Conservation (phyloP, 345 rosid genomes). For the Dipteronia dyeriana region DNA sequence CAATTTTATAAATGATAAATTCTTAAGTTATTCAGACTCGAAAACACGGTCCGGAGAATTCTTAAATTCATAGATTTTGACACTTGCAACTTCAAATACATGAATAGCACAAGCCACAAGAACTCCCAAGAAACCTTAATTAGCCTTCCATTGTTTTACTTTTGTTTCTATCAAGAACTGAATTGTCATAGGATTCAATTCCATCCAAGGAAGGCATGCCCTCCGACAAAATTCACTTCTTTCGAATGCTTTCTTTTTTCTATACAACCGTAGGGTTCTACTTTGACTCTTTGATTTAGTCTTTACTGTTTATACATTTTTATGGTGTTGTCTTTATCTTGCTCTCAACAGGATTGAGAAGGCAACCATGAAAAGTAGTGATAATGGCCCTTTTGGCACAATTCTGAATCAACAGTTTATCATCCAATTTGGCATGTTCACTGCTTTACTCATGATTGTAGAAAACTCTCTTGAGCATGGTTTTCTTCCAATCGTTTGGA, state of each 20-base stretch:
- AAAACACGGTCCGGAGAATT: too few species aligned
- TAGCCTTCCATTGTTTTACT: too few species aligned
- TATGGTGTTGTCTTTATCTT: conserved; percentile 87
- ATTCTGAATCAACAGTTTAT: conserved; percentile 87
- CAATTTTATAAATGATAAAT: too few species aligned
- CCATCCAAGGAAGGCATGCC: too few species aligned
- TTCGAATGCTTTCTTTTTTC: conserved; percentile 81
- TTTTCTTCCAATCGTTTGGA: conserved; percentile 79
- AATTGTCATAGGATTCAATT: too few species aligned
- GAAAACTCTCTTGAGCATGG: conserved; percentile 89
- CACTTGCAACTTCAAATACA: too few species aligned
- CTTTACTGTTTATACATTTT: conserved; percentile 65
- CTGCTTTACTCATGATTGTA: conserved; percentile 84
- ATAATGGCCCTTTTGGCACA: conserved; percentile 57
- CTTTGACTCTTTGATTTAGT: conserved; percentile 76
- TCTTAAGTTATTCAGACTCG: too few species aligned
- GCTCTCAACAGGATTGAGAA: conserved; percentile 81
- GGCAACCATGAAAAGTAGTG: conserved; percentile 38
- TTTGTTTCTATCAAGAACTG: too few species aligned
- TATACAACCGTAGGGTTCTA: conserved; percentile 73
- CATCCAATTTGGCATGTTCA: conserved; percentile 77
- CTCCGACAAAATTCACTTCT: conserved; percentile 38
- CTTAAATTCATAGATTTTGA: too few species aligned
- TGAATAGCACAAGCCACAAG: too few species aligned
- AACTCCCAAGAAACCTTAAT: too few species aligned